Evolutionary conservation across 2,329 filamentous ascomycete species (phyloP).

Genomic region (Emergomyces orientalis): DNA sequence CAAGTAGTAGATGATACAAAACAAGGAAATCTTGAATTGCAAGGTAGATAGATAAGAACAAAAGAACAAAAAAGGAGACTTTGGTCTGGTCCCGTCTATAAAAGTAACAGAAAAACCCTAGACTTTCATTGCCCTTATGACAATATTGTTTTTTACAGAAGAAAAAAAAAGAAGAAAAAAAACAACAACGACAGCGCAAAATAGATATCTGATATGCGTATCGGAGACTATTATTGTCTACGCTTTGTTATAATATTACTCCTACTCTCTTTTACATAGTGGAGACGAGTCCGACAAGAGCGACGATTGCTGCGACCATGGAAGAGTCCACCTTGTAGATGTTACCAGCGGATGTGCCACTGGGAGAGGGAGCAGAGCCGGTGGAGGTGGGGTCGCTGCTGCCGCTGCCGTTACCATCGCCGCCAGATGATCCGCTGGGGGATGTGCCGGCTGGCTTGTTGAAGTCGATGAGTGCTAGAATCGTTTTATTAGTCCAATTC

Average conservation of each 20-base stretch:
- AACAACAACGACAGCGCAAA: neutral
- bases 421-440: neutral
- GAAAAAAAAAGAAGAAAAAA: neutral
- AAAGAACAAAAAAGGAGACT: neutral
- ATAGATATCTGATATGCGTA: neutral
- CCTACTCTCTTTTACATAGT: conserved; percentile 24
- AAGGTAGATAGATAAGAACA: neutral
- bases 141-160: neutral
- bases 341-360: conserved; percentile 20
- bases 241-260: neutral
- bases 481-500: neutral
- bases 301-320: conserved; percentile 31
- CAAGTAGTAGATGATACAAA: neutral
- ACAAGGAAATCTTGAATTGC: neutral
- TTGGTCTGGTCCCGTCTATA: neutral
- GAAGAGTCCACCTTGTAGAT: conserved; percentile 29
- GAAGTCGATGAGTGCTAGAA: neutral
- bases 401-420: neutral
- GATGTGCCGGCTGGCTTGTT: neutral
- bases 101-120: neutral
- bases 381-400: conserved; percentile 3
- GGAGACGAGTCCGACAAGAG: conserved; percentile 35
- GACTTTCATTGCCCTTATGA: neutral
- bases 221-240: neutral
- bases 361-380: conserved; percentile 14